Evolutionary conservation across 1,139 yeast genomes (phyloP).

Genomic region (Suzukiozyma palmioleophila): DNA sequence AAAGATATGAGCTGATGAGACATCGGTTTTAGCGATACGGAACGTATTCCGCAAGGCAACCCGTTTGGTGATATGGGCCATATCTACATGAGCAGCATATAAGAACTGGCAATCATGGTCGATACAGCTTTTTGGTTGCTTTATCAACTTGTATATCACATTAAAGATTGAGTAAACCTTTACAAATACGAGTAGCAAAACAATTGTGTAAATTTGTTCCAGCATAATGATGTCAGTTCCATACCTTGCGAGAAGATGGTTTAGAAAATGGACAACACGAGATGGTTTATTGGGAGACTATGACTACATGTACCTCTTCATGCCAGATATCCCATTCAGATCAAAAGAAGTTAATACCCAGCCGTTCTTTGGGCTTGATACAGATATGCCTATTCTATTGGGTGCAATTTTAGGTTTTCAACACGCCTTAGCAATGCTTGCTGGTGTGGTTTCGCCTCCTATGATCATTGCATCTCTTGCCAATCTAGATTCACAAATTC

Average conservation of each 20-base stretch:
- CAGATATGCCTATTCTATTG: conserved; percentile 74
- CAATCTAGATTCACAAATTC: conserved; percentile 43
- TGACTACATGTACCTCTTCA: conserved; percentile 71
- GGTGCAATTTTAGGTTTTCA: conserved; percentile 80
- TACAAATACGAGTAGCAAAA: no score
- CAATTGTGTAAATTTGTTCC: no score
- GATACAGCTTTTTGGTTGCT: no score
- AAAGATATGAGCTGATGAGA: no score
- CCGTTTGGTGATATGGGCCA: no score
- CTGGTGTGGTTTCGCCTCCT: conserved; percentile 88
- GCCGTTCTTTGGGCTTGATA: conserved; percentile 77
- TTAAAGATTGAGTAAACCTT: no score
- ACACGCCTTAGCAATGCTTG: conserved; percentile 85
- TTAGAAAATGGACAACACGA: conserved; percentile 55
- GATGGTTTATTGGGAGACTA: conserved; percentile 82
- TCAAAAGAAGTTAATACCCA: conserved; percentile 49
- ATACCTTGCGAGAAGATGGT: conserved; percentile 14
- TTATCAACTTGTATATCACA: no score
- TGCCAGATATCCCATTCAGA: conserved; percentile 71
- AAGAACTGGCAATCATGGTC: no score
- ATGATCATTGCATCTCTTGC: conserved; percentile 61
- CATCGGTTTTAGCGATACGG: no score
- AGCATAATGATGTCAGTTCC: no score
- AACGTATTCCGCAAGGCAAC: no score
- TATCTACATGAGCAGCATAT: no score